Evolutionary conservation across 306 rosid species (phyloP), one percentile per base, ranked within the genome.

Genomic region (Benincasa hispida): DNA sequence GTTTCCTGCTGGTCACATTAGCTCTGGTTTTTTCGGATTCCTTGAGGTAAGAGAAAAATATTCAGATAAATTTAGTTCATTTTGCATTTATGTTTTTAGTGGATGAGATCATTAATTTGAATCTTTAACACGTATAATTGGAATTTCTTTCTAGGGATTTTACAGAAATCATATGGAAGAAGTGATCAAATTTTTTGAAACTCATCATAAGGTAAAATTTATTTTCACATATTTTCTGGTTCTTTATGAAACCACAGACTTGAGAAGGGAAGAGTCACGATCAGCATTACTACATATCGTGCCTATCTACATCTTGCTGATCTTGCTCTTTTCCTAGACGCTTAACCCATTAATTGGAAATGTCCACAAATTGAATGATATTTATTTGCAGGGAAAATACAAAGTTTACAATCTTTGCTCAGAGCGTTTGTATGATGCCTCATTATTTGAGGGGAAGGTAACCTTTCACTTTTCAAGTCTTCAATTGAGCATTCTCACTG

Each of bases 141-240:
- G 77, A 80, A 79, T 51, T 45, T 81, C 57, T 86, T 56, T 88
- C 83, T 91, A 91, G 98, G 98, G 98, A 22, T 88, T 93, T 81
- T 93, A 93, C 80, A 87, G 97, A 75, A 93, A 93, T 86, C 98
- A 93, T 86, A 93, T 93, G 97, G 97, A 91, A 79, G 98, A 93
- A 85, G 97, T 93, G 75, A 87, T 91, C 77, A 89, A 80, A 58
- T 93, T 91, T 82, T 87, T 93, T 61, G 97, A 93, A 78, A 87
- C 91, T 57, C 92, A 85, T 82, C 98, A 93, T 82, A 84, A 93
- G 98, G 97, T 93, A 85, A 34, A 67, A 59, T 76, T 62, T 21
- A 24, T 22, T 35, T 58, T 50, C 13, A 35, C 48, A 54, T 72
- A 66, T 48, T 75, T 47, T 75, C 54, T 55, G 11, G 72, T 78